Base-by-base conservation (phyloP, 2,329 filamentous ascomycete species). In the Aureobasidium melanogenum region DNA sequence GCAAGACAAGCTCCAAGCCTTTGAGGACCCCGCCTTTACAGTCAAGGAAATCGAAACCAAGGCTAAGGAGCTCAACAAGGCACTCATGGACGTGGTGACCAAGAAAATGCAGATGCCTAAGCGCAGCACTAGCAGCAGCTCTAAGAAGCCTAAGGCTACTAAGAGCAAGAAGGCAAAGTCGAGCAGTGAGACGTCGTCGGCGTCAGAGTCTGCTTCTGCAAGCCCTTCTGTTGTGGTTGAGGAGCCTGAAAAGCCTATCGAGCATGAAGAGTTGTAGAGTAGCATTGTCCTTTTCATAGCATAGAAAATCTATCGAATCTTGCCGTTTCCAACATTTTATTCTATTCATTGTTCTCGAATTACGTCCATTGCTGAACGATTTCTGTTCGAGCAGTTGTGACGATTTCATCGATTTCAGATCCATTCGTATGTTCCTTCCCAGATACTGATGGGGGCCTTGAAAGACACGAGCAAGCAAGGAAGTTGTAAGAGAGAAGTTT, bases 11-110 rank as follows among this genome's bases (percentile, higher is more conserved):
- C 83, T 96, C 3, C 77, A 81, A 17, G 75, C 79, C 1, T 85
- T 85, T 2, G 89, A 90, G 10, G 86, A 97, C 66, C 89, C 91
- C 0, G 86, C 86, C 7, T 79, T 96, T 9, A 81, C 87, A 0
- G 77, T 85, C 66, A 86, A 87, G 69, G 92, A 96, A 30, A 74
- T 96, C 32, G 77, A 84, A 62, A 80, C 79, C 26, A 88, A 87
- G 73, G 81, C 85, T 17, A 84, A 86, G 68, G 84, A 88, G 71
- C 80, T 97, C 7, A 84, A 88, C 71, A 85, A 88, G 70, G 83
- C 81, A 5, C 83, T 84, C 67, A 82, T 87, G 71, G 84, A 90
- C 26, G 79, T 92, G 52, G 81, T 90, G 60, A 83, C 87, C 78
- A 88, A 85, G 77, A 83, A 83, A 61, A 83, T 88, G 67, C 75